Base-by-base conservation (phyloP, 495 filamentous ascomycete genomes). In the Penicillium bovifimosum region DNA sequence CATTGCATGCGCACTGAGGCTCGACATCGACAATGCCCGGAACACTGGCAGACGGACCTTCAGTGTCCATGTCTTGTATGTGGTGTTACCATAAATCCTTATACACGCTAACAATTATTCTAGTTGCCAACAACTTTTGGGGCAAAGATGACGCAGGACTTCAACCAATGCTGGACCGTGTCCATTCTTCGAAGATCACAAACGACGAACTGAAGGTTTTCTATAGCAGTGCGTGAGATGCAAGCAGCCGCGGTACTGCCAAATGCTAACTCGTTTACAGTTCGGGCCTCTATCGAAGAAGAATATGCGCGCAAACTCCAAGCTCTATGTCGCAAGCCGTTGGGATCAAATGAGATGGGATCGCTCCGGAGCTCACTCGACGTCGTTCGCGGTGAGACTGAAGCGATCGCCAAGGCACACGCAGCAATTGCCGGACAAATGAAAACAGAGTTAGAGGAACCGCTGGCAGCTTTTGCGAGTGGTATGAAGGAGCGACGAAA, bases 61-160 rank as follows among this genome's bases (percentile, higher is more conserved):
- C 80, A 27, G 81, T 86, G 57, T 74, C 80, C 29, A 68, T 85
- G 58, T 86, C 82, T 45, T 86, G 83, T 82, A 79, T 54, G 76
- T 38, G 17, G 24, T n/a, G 5, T 5, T 36, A 13, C 33, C 17
- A 11, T 20, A 17, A 10, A 20, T 40, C 26, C 7, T 16, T 42
- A 9, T 28, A 38, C 5, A 9, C 26, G 26, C 58, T 68, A 53
- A 70, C 57, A 20, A 24, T 28, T 7, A 18, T 27, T 42, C 18
- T 58, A 96, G 90, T 97, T 71, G 91, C 95, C 62, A 97, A 97
- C 74, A 97, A 99, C 67, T 99, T 99, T 72, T 99, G 95, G 95
- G 95, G 95, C 54, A 96, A 92, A 77, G 91, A 99, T 68, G 95
- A 99, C 76, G 95, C 95, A 35, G 95, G 95, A 58, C 88, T 97